Evolutionary conservation across 1,284 basidiomycete species (phyloP).

Genomic region (Thelephora terrestris): DNA sequence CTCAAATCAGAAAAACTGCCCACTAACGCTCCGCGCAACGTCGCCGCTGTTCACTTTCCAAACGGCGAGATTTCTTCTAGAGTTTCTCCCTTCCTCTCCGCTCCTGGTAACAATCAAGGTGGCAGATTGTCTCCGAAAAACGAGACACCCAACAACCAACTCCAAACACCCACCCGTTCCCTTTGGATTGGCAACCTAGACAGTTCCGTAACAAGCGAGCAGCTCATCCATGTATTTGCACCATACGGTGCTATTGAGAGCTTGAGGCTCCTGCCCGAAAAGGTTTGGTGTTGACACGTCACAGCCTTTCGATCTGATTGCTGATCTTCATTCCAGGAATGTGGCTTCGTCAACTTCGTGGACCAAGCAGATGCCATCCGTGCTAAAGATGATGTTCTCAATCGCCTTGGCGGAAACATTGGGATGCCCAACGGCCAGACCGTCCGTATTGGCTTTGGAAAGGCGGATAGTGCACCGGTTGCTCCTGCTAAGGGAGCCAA

Average conservation of each 20-base stretch:
- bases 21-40: slow-evolving; percentile 28
- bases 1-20: slow-evolving; percentile 47
- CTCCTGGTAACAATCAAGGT: slow-evolving; percentile 45
- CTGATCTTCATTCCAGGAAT: slow-evolving; percentile 51
- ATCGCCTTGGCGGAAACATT: slow-evolving; percentile 88
- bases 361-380: slow-evolving; percentile 90
- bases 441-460: slow-evolving; percentile 95
- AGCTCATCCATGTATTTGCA: slow-evolving; percentile 90
- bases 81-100: slow-evolving; percentile 55
- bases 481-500: slow-evolving; percentile 73
- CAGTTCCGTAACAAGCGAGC: slow-evolving; percentile 86
- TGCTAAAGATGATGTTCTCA: slow-evolving; percentile 94
- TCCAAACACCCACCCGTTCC: slow-evolving; percentile 88
- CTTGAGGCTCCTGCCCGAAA: slow-evolving; percentile 87
- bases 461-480: slow-evolving; percentile 88
- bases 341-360: slow-evolving; percentile 98
- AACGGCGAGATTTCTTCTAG: slow-evolving; percentile 46
- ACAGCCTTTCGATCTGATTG: slow-evolving; percentile 6
- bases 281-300: slow-evolving; percentile 43
- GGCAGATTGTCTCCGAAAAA: slow-evolving; percentile 72
- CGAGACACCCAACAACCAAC: slow-evolving; percentile 55
- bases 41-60: slow-evolving; percentile 58
- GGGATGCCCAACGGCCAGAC: slow-evolving; percentile 89
- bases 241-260: slow-evolving; percentile 96
- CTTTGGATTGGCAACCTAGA: slow-evolving; percentile 98